These are phyloP conservation scores for Sphaerosporella brunnea DNA, from an alignment of 495 filamentous ascomycete species.

Conservation along the genomic window DNA sequence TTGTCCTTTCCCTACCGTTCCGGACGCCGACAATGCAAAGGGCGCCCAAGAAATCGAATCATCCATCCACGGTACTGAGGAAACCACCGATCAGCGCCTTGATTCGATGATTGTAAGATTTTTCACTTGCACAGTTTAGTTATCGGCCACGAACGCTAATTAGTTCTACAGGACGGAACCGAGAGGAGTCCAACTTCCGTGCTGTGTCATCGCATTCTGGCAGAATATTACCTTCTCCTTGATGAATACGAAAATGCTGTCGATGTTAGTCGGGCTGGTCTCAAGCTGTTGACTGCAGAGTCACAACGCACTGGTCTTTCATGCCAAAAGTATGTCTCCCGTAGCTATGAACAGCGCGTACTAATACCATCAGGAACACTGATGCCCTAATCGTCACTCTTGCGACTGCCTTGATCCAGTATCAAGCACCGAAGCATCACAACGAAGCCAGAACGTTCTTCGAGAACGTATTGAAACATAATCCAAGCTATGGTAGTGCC, in stretches of 20 bases:
- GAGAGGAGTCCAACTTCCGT: constrained; percentile 50
- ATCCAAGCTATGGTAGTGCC: constrained; percentile 54
- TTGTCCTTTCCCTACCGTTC: constrained; percentile 52
- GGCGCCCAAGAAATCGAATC: no score
- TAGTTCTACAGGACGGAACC: constrained; percentile 44
- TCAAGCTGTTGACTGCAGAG: constrained; percentile 41
- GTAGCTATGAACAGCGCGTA: neutral
- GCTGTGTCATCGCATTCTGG: constrained; percentile 68
- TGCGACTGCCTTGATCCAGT: constrained; percentile 65
- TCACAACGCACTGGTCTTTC: constrained; percentile 44
- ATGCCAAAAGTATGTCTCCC: constrained; percentile 35
- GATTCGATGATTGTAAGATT: constrained; percentile 18
- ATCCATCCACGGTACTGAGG: no score
- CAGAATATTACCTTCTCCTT: constrained; percentile 63
- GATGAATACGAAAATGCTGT: constrained; percentile 75
- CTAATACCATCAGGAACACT: constrained; percentile 30
- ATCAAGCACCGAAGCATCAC: constrained; percentile 79
- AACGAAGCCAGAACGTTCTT: constrained; percentile 71
- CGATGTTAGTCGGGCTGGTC: constrained; percentile 57
- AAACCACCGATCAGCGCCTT: constrained; percentile 16
- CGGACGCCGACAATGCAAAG: constrained; percentile 27
- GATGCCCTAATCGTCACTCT: constrained; percentile 61
- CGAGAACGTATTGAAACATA: constrained; percentile 53
- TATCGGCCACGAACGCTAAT: no score
- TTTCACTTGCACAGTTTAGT: no score